Percentiles rank a stretch among this genome's conserved stretches.
These are phyloP conservation scores for Immersiporthe knoxdaviesiana DNA, from an alignment of 2,329 filamentous ascomycete genomes.

Conservation along the genomic window DNA sequence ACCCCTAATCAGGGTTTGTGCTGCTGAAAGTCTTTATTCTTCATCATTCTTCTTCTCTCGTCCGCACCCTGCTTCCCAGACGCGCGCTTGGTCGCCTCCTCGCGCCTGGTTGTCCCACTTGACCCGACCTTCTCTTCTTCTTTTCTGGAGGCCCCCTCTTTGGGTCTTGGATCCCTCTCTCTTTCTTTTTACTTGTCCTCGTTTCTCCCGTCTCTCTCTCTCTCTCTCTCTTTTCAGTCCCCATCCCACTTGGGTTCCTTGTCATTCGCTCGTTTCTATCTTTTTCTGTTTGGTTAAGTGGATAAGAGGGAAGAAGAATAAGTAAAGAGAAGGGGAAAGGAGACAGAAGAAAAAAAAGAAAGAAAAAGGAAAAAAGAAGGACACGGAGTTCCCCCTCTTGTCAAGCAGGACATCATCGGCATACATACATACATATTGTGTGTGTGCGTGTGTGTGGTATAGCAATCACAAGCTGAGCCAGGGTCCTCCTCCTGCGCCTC, in stretches of 20 bases:
- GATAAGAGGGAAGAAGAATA: background rate
- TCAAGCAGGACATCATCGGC: background rate
- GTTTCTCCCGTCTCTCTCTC: background rate
- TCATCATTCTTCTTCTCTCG: slow-evolving; percentile 8
- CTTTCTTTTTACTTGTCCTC: background rate
- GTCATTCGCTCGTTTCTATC: slow-evolving; percentile 26
- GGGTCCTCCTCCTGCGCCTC: slow-evolving; percentile 17
- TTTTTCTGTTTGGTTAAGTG: slow-evolving; percentile 2
- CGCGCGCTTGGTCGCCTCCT: slow-evolving; percentile 42
- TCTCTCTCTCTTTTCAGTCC: background rate
- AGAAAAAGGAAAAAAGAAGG: background rate
- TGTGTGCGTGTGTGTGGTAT: background rate
- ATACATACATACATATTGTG: background rate
- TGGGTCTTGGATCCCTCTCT: background rate
- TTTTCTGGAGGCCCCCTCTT: background rate
- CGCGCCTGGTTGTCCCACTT: slow-evolving; percentile 28
- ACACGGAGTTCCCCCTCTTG: background rate
- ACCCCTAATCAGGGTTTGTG: background rate
- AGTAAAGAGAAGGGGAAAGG: background rate
- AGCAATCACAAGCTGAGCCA: slow-evolving; percentile 21
- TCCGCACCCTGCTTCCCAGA: slow-evolving; percentile 33
- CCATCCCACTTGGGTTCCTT: slow-evolving; percentile 7
- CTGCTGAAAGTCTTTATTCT: slow-evolving; percentile 13
- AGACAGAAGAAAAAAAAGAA: background rate
- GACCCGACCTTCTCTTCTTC: slow-evolving; percentile 1